Percentiles rank a stretch among this genome's conserved stretches.
Evolutionary conservation across 768 basidiomycete species (phyloP).

Genomic region (Rhodotorula kratochvilovae): DNA sequence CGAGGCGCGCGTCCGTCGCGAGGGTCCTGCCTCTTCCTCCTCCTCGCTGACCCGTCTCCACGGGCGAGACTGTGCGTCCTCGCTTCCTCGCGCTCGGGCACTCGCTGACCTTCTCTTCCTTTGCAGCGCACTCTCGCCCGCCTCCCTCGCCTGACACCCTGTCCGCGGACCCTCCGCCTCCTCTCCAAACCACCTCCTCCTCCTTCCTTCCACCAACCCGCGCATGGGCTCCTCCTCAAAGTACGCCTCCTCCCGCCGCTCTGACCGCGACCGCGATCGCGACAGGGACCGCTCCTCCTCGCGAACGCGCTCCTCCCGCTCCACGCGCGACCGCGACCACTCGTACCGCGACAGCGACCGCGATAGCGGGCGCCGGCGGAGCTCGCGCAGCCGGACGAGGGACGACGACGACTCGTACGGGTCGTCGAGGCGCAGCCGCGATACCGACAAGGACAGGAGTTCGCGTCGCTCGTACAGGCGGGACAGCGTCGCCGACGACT

Average conservation of each 20-base stretch:
- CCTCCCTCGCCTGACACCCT: no score
- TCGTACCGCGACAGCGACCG: neutral
- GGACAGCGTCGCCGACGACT: neutral
- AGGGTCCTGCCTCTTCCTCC: no score
- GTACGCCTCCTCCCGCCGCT: neutral
- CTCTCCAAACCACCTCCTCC: neutral
- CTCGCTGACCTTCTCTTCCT: no score
- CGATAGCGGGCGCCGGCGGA: neutral
- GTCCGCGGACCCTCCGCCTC: neutral
- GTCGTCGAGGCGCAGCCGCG: neutral
- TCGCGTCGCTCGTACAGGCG: neutral
- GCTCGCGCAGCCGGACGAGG: neutral
- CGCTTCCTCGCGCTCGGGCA: no score
- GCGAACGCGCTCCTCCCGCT: neutral
- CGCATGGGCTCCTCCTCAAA: slow-evolving; percentile 1
- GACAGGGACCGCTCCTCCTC: neutral
- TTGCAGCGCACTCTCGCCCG: no score
- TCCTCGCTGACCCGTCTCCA: no score
- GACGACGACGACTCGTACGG: neutral
- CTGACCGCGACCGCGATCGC: neutral
- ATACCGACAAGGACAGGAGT: neutral
- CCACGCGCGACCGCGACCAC: slow-evolving; percentile 1
- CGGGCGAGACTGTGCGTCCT: no score
- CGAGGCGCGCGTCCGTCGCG: no score
- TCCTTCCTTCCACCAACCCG: neutral